Conservation (phyloP, 352 stramenopile species). For the Phytophthora tentaculata region DNA sequence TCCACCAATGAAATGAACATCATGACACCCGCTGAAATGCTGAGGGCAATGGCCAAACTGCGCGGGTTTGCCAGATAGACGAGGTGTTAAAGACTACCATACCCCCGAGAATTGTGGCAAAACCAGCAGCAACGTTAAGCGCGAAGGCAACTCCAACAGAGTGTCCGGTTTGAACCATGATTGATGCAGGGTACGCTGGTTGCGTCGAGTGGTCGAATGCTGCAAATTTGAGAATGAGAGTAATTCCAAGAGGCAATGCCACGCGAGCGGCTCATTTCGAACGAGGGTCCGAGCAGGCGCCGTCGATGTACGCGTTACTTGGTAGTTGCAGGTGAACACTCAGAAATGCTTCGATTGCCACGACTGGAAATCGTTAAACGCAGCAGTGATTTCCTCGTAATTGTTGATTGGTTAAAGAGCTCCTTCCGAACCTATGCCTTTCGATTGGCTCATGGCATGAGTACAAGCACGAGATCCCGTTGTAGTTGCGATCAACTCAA, state of each 20-base stretch:
- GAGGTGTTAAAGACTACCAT: constrained; percentile 54
- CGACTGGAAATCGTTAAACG: neutral
- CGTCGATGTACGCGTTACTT: neutral
- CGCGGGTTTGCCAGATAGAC: constrained; percentile 48
- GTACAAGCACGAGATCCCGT: neutral
- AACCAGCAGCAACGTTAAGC: constrained; percentile 33
- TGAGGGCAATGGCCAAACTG: constrained; percentile 84
- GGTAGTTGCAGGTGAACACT: constrained; percentile 1
- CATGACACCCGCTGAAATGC: constrained; percentile 57
- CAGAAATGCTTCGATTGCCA: neutral
- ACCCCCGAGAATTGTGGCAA: constrained; percentile 59
- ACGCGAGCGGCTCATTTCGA: neutral
- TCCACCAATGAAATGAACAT: constrained; percentile 53
- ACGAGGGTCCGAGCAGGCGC: neutral
- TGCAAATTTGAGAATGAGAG: constrained; percentile 2
- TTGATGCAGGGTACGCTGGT: neutral
- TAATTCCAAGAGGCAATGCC: neutral
- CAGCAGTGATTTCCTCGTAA: constrained; percentile 1
- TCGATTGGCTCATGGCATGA: constrained; percentile 1
- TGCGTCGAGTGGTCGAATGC: neutral
- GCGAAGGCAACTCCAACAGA: constrained; percentile 23
- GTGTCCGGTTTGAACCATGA: constrained; percentile 46
- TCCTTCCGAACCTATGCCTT: neutral
- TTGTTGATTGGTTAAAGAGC: neutral
- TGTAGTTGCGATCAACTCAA: neutral